Evolutionary conservation across 1,284 basidiomycete genomes (phyloP).

Genomic region (Ceratobasidium sp.): DNA sequence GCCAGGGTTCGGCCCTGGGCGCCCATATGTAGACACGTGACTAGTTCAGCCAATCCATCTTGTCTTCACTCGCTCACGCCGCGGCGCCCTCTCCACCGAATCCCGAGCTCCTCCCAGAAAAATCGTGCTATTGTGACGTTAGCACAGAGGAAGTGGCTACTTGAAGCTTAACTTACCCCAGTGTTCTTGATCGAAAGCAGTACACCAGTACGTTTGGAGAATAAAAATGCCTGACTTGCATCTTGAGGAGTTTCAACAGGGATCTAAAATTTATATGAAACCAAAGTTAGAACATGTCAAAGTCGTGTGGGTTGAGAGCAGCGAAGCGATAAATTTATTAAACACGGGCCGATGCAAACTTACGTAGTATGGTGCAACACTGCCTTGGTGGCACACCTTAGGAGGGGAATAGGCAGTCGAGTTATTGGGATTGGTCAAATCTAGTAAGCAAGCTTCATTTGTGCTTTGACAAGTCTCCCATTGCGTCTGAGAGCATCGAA

Average conservation of each 20-base stretch:
- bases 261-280: slow-evolving; percentile 55
- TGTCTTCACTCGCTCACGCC: neutral
- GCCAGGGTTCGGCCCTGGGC: neutral
- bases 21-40: neutral
- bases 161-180: slow-evolving; percentile 45
- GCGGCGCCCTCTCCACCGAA: neutral
- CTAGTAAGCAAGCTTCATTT: slow-evolving; percentile 14
- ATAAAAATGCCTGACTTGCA: slow-evolving; percentile 55
- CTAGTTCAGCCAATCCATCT: neutral
- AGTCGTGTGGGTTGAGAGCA: too few species aligned
- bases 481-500: slow-evolving; percentile 3
- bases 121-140: slow-evolving; percentile 25
- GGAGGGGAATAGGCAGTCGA: neutral
- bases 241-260: slow-evolving; percentile 54
- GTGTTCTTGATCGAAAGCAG: slow-evolving; percentile 61
- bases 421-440: slow-evolving; percentile 2
- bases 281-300: too few species aligned
- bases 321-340: too few species aligned
- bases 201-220: slow-evolving; percentile 53
- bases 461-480: slow-evolving; percentile 35
- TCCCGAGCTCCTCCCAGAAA: slow-evolving; percentile 19
- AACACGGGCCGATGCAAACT: neutral
- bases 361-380: slow-evolving; percentile 19
- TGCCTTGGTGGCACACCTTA: slow-evolving; percentile 25
- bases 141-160: neutral